Base-by-base conservation (phyloP, 2,329 filamentous ascomycete species). In the Fusarium torreyae region DNA sequence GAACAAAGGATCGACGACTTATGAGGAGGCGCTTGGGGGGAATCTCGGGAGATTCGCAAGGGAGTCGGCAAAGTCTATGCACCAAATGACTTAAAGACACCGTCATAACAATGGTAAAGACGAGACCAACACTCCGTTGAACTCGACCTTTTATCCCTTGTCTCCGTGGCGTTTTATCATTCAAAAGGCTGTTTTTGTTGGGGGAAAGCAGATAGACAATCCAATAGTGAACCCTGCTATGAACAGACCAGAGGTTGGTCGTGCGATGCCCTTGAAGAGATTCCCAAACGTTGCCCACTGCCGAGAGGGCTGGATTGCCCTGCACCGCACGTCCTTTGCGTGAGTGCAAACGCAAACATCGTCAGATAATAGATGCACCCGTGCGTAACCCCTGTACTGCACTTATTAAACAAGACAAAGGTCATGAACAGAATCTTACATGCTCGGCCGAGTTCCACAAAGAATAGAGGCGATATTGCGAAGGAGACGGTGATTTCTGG, bases 151-250 rank as follows among this genome's bases (percentile, higher is more conserved):
- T 26, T 38, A 53, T 60, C 67, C 48, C 54, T 63, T 55, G 28
- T 45, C 17, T 18, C 44, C 40, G 61, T 72, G 69, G 65, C 58
- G 57, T 62, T 67, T 51, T 49, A 61, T 52, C 45, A 50, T 38
- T 44, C 43, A 40, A 48, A 31, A 38, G 20, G 48, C 45, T 44
- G 38, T 53, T 67, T 68, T 72, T 67, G 65, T 68, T 71, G 53
- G 55, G 60, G 57, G 43, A 49, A 33, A 53, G 13, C 38, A 53
- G 28, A 55, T 39, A 64, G 20, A 44, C 38, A 40, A 34, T 17
- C 28, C 64, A 53, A 58, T 33, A 46, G 50, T 50, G 34, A 60
- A 56, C 56, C 52, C 53, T 60, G 60, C 56, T 28, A 56, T 50
- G 54, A 52, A 71, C 63, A 72, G 61, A 51, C 66, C 66, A 54